These are phyloP conservation scores for Beta corolliflora DNA, from an alignment of 179 eudicot genomes.

Conservation along the genomic window DNA sequence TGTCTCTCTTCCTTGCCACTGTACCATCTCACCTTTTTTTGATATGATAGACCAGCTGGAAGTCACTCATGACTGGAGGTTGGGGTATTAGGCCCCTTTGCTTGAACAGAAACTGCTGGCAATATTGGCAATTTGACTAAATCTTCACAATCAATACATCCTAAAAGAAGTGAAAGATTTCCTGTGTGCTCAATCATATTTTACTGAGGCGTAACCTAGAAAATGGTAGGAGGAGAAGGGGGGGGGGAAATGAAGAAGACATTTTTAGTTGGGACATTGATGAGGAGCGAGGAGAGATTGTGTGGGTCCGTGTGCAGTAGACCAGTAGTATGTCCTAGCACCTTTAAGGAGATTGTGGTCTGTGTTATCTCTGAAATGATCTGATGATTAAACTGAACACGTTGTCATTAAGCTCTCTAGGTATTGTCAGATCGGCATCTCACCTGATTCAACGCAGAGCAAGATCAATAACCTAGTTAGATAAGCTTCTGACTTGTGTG, in stretches of 20 bases:
- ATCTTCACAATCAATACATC: not conserved
- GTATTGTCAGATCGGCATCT: not conserved
- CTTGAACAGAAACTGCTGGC: not conserved
- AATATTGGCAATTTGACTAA: not conserved
- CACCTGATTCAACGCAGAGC: not conserved
- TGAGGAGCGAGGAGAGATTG: not conserved
- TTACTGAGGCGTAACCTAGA: not conserved
- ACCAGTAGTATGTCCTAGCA: not conserved
- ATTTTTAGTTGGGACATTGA: too few species aligned
- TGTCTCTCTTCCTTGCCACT: not conserved
- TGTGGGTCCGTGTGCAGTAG: not conserved
- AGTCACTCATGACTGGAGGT: not conserved
- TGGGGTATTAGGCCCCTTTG: not conserved
- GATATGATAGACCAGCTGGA: constrained; percentile 9
- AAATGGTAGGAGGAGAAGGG: not conserved
- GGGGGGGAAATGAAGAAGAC: too few species aligned
- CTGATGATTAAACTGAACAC: not conserved
- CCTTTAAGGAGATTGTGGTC: not conserved
- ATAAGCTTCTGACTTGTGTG: not conserved
- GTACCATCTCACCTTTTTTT: not conserved
- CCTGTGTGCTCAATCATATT: not conserved
- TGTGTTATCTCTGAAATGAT: not conserved
- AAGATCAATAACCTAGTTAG: not conserved
- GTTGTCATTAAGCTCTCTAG: not conserved
- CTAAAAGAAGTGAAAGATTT: not conserved